A percentile compares a stretch with the other conserved stretches of the same genome.
Evolutionary conservation across 2,329 filamentous ascomycete species (phyloP).

Genomic region (Talaromyces sp.): DNA sequence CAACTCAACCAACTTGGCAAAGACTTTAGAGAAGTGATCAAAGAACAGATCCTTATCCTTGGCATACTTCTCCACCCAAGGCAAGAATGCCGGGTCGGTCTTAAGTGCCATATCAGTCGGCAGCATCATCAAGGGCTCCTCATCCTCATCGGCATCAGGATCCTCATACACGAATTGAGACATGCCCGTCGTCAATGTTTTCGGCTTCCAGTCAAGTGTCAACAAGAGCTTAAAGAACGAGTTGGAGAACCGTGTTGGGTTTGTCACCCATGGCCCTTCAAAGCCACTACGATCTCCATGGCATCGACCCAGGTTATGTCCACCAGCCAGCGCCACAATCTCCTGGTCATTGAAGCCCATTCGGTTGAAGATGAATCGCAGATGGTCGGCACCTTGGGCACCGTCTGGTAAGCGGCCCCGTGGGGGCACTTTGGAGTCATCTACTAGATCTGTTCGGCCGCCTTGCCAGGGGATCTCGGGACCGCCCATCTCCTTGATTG

Average conservation of each 20-base stretch:
- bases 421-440: slow-evolving; percentile 62
- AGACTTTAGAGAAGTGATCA: slow-evolving; percentile 60
- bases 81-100: slow-evolving; percentile 55
- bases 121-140: slow-evolving; percentile 67
- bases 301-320: slow-evolving; percentile 60
- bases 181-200: slow-evolving; percentile 55
- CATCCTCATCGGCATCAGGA: slow-evolving; percentile 53
- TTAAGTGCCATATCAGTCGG: slow-evolving; percentile 65
- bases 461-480: slow-evolving; percentile 60
- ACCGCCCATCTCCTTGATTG: slow-evolving; percentile 63
- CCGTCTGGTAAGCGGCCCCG: slow-evolving; percentile 60
- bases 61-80: slow-evolving; percentile 63
- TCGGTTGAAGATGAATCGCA: slow-evolving; percentile 59
- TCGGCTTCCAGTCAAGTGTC: slow-evolving; percentile 58
- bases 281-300: slow-evolving; percentile 61
- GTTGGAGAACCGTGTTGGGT: slow-evolving; percentile 62
- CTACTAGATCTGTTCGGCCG: slow-evolving; percentile 65
- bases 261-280: slow-evolving; percentile 62
- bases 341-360: slow-evolving; percentile 65
- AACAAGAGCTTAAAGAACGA: slow-evolving; percentile 60
- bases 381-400: slow-evolving; percentile 57
- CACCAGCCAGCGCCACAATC: slow-evolving; percentile 60
- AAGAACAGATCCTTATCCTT: slow-evolving; percentile 66
- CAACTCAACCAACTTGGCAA: slow-evolving; percentile 63
- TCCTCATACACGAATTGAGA: slow-evolving; percentile 63